Evolutionary conservation across 129 eudicot genomes (phyloP).

Genomic region (Flaveria ramosissima): DNA sequence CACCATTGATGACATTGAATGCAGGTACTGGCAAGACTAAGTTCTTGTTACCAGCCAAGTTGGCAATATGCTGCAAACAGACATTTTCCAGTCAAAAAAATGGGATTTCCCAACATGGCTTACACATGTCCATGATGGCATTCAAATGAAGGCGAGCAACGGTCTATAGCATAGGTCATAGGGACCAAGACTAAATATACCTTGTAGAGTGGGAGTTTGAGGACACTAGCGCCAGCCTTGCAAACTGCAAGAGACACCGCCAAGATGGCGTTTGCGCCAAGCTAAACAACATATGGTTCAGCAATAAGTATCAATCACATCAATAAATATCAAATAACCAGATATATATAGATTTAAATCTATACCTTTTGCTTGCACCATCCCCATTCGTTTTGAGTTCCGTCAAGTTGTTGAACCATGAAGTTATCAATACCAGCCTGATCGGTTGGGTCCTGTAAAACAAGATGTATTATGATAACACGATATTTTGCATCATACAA

Average conservation of each 20-base stretch:
- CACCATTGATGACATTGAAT: conserved; percentile 96
- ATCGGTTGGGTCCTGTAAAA: conserved; percentile 75
- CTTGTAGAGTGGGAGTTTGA: conserved; percentile 83
- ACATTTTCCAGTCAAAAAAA: conserved; percentile 1
- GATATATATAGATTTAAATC: neutral
- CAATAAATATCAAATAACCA: neutral
- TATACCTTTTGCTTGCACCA: conserved; percentile 95
- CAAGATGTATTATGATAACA: neutral
- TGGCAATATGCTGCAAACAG: conserved; percentile 74
- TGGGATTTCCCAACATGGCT: neutral
- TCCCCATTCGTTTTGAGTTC: conserved; percentile 95
- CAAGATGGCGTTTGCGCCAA: conserved; percentile 86
- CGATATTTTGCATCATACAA: neutral
- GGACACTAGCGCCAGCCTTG: conserved; percentile 85
- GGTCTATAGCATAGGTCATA: no score
- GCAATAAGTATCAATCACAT: conserved; percentile 17
- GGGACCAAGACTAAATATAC: conserved; percentile 23
- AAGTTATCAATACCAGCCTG: conserved; percentile 75
- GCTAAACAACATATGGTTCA: conserved; percentile 45
- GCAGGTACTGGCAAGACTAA: conserved; percentile 91
- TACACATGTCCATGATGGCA: neutral
- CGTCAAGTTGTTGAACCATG: conserved; percentile 94
- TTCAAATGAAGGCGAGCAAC: neutral
- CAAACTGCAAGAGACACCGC: conserved; percentile 94
- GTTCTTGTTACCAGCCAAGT: conserved; percentile 93